Base-by-base conservation (phyloP, 352 stramenopile species). In the Phytophthora hybrid region DNA sequence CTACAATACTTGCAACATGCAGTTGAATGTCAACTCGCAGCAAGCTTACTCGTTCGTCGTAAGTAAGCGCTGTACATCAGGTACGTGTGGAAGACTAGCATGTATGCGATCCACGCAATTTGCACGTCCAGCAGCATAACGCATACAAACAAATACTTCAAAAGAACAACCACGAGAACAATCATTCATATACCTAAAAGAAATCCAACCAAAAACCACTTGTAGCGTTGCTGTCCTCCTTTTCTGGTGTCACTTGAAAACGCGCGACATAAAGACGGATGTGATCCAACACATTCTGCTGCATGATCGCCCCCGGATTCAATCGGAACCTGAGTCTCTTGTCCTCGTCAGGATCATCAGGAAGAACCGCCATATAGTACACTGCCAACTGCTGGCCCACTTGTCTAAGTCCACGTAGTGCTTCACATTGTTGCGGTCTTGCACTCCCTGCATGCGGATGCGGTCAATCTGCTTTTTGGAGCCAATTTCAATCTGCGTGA, bases 41-140 rank as follows among this genome's bases (percentile, higher is more conserved):
- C n/a, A 51, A 19, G 41, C 14, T 51, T 51, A 51, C 56, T 95
- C 88, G 69, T 95, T 93, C 29, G 88, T 95, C 46, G n/a, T n/a
- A n/a, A n/a, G 88, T 95, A 37, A 91, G 82, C 11, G 83, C 81
- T 29, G 77, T 79, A 67, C 51, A 90, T 63, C 37, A 93, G 76
- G 75, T 91, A 95, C 4, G 79, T 23, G 66, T 95, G 83, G 74
- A 93, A 91, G 23, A 83, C 37, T 6, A 93, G 69, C 64, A 93
- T 78, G 73, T 95, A 95, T 5, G 73, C 83, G 67, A 95, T 93
- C 88, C 88, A 95, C 13, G 66, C 29, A 31, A 91, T 76, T 57
- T 95, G 85, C n/a, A 82, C 37, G 29, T 82, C 78, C 41, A 95
- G 73, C 31, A 83, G 63, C 46, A 80, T 72, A 32, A 89, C 78